Evolutionary conservation across 1,139 yeast species (phyloP).

Genomic region (Schwanniomyces etchellsii): DNA sequence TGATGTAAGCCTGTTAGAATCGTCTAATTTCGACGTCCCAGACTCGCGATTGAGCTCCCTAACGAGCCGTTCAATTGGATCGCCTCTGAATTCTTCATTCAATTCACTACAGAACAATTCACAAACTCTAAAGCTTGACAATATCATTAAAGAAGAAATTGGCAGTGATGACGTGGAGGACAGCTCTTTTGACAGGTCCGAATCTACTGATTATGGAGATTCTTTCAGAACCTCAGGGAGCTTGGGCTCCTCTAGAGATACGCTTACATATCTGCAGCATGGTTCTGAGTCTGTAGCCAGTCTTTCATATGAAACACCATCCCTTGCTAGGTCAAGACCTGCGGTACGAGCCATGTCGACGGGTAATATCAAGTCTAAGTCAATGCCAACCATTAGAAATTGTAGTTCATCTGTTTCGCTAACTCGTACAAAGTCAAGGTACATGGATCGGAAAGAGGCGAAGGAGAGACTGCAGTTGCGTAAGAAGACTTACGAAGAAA

Average conservation of each 20-base stretch:
- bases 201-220: not conserved
- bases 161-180: constrained; percentile 2
- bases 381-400: constrained; percentile 3
- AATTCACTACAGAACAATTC: constrained; percentile 6
- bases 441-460: constrained; percentile 29
- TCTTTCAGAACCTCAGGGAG: no score
- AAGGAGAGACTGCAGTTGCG: constrained; percentile 35
- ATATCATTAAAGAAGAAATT: constrained; percentile 5
- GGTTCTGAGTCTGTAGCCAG: constrained; percentile 3
- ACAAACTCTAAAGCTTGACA: constrained; percentile 5
- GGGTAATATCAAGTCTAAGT: constrained; percentile 3
- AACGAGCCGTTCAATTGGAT: constrained; percentile 26
- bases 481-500: constrained; percentile 39
- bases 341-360: constrained; percentile 7
- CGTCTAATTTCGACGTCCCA: constrained; percentile 29
- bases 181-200: constrained; percentile 1
- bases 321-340: constrained; percentile 2
- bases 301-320: constrained; percentile 5
- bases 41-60: constrained; percentile 37
- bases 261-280: constrained; percentile 15
- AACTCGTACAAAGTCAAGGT: constrained; percentile 32
- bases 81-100: constrained; percentile 17
- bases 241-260: constrained; percentile 18
- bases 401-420: constrained; percentile 11
- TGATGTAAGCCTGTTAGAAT: constrained; percentile 29